Evolutionary conservation across 1,284 basidiomycete genomes (phyloP).

Genomic region (Malassezia cuniculi): DNA sequence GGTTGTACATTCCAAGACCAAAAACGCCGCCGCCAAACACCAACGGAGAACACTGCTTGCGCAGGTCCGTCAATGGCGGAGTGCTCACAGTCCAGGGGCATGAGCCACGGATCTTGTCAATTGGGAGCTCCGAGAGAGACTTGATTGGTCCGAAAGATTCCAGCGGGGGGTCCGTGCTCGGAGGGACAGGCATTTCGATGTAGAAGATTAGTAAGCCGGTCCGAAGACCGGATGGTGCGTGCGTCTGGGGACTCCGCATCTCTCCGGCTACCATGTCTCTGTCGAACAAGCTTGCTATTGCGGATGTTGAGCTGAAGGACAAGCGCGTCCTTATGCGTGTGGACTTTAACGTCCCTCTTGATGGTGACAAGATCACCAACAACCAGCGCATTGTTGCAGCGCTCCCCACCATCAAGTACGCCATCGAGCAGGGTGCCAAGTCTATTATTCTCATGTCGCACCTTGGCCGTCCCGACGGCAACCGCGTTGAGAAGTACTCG

Average conservation of each 20-base stretch:
- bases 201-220: no score
- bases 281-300: slow-evolving; percentile 65
- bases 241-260: no score
- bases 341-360: slow-evolving; percentile 94
- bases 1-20: slow-evolving; percentile 38
- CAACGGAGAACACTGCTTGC: slow-evolving; percentile 23
- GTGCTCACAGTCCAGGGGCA: no score
- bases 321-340: slow-evolving; percentile 62
- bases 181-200: slow-evolving; percentile 3
- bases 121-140: slow-evolving; percentile 1
- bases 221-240: no score
- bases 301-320: slow-evolving; percentile 74
- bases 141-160: slow-evolving; percentile 5
- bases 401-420: slow-evolving; percentile 87
- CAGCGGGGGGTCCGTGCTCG: slow-evolving; percentile 3
- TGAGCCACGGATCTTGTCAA: no score
- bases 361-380: slow-evolving; percentile 78
- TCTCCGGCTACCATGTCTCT: slow-evolving; percentile 95
- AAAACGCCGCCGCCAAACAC: slow-evolving; percentile 38
- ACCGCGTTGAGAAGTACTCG: slow-evolving; percentile 75
- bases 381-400: slow-evolving; percentile 88
- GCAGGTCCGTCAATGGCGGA: slow-evolving; percentile 4
- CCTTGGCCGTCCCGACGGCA: slow-evolving; percentile 90
- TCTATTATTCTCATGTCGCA: slow-evolving; percentile 91
- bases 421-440: slow-evolving; percentile 72